Conservation (phyloP, 192 early-diverging fungal genomes). For the Mycoemilia scoparia region DNA sequence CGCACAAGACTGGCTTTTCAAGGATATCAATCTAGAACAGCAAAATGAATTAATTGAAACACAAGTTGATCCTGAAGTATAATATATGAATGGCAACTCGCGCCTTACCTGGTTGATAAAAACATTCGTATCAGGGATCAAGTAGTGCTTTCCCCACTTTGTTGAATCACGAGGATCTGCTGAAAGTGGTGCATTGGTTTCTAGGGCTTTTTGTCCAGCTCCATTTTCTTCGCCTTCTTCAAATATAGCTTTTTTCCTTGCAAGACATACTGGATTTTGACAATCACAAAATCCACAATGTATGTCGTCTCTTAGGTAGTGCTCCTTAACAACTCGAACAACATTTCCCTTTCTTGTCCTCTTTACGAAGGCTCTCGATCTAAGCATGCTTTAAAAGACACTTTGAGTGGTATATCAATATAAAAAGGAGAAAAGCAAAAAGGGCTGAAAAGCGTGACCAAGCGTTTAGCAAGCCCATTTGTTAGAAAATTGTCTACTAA, state of each 20-base stretch:
- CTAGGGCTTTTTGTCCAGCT: slow-evolving; percentile 3
- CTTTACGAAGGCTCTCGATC: slow-evolving; percentile 71
- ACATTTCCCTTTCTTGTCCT: slow-evolving; percentile 84
- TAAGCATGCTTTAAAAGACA: too few species aligned
- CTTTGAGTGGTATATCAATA: neutral
- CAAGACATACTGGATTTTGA: slow-evolving; percentile 13
- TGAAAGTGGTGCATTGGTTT: slow-evolving; percentile 17
- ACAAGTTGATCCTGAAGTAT: slow-evolving; percentile 25
- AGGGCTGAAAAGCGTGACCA: too few species aligned
- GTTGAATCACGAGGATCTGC: slow-evolving; percentile 31
- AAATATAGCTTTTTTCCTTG: too few species aligned
- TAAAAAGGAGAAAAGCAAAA: neutral
- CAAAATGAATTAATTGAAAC: slow-evolving; percentile 26
- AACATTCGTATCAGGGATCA: slow-evolving; percentile 94
- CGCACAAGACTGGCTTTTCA: slow-evolving; percentile 66
- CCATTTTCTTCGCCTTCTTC: slow-evolving; percentile 7
- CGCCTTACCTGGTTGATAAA: slow-evolving; percentile 75
- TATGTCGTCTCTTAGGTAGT: slow-evolving; percentile 94
- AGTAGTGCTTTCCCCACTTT: slow-evolving; percentile 41
- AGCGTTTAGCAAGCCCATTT: too few species aligned
- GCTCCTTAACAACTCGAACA: slow-evolving; percentile 88
- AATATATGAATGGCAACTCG: too few species aligned
- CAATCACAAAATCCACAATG: slow-evolving; percentile 34
- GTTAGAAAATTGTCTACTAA: too few species aligned
- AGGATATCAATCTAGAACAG: slow-evolving; percentile 95